These are phyloP conservation scores for Boletales sp. DNA, from an alignment of 768 basidiomycete genomes.

Conservation along the genomic window DNA sequence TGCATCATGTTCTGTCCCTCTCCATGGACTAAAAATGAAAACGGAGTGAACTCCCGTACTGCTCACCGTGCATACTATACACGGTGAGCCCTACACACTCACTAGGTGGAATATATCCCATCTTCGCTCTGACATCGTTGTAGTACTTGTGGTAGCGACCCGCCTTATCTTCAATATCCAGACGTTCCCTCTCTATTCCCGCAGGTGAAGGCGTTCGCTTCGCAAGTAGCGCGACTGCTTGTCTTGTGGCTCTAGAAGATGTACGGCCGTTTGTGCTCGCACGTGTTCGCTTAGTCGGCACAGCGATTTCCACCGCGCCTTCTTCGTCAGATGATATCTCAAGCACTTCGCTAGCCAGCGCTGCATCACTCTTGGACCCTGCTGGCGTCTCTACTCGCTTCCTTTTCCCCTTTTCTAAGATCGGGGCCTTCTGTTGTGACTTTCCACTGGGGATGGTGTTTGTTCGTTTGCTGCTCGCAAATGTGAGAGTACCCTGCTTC, in stretches of 20 bases:
- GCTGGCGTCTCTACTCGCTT: conserved; percentile 1
- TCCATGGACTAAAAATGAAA: conserved; percentile 52
- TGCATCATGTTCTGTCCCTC: conserved; percentile 60
- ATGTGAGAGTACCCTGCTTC: conserved; percentile 46
- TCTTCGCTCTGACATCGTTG: conserved; percentile 44
- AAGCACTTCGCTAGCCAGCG: background rate
- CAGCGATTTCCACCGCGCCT: background rate
- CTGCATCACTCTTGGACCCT: background rate
- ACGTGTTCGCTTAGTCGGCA: conserved; percentile 24
- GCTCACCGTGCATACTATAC: too few relatives aligned
- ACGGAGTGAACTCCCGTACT: background rate
- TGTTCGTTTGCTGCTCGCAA: conserved; percentile 45
- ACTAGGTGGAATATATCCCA: conserved; percentile 61
- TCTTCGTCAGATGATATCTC: conserved; percentile 25
- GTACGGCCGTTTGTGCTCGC: conserved; percentile 18
- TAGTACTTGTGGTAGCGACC: conserved; percentile 51
- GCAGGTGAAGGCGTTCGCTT: background rate
- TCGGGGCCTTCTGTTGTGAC: conserved; percentile 6
- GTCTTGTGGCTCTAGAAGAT: conserved; percentile 3
- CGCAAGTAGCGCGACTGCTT: conserved; percentile 1
- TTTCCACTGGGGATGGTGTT: conserved; percentile 24
- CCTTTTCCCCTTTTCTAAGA: conserved; percentile 6
- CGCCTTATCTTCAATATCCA: conserved; percentile 47
- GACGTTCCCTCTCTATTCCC: conserved; percentile 18
- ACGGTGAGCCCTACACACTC: conserved; percentile 27